Base-by-base conservation (phyloP, 768 basidiomycete genomes). In the Phanerochaete sordida region DNA sequence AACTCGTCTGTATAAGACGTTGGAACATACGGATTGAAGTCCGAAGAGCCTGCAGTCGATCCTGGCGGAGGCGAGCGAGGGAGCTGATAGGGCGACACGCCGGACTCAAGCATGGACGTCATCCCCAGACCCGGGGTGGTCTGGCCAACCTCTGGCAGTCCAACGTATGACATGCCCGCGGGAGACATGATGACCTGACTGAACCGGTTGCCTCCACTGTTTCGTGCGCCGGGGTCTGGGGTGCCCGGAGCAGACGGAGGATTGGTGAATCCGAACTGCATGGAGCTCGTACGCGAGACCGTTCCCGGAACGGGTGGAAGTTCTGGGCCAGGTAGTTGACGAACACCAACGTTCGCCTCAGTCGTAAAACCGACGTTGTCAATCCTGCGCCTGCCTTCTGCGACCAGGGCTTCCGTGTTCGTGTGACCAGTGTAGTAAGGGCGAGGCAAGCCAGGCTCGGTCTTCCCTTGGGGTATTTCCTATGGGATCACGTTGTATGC, bases 391-490 rank as follows among this genome's bases (percentile, higher is more conserved):
- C 82, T 74, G 5, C 89, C 87, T 64, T 94, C 90, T 3, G 76
- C 75, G 11, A 89, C 80, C 11, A 89, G 74, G 39, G 77, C 73
- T 49, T 86, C 82, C 0, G 87, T 87, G 63, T 79, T 84, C 48
- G 79, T 72, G 56, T 88, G 89, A 0, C 84, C 85, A 45, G 78
- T 77, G 69, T 95, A 98, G 61, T 87, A 78, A 13, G 82, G 79
- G 19, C 94, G 82, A 1, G 88, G 81, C 33, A 89, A 76, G 26
- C 95, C 95, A 19, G 93, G 93, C 54, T 87, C 84, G 0, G 92
- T 93, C 21, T 76, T 73, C n/a, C 90, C 87, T 61, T 91, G 84
- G 1, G 92, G 85, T 15, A 97, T 88, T 78, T 90, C 91, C 84
- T 90, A 61, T 13, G 12, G n/a, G 19, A 50, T 2, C 16, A 15